phyloP scores from a whole-genome alignment of 331 rosid genomes.

The Rosa hybrid region DNA sequence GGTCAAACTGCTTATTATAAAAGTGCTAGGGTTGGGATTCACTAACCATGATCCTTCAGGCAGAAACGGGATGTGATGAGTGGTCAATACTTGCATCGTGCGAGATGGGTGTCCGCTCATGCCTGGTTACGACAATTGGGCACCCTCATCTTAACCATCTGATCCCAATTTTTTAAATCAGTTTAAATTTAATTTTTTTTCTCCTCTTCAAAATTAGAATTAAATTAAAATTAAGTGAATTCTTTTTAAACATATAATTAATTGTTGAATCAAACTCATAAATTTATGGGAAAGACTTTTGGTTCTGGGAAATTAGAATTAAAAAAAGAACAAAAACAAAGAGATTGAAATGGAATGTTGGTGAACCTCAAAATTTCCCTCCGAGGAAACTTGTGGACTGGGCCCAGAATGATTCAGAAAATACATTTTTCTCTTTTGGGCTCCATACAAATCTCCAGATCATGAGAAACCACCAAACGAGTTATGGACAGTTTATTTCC shows the following conservation, averaged over 20 bases:
- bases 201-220: too few species aligned
- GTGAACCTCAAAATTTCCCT: too few species aligned
- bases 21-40: rapidly evolving
- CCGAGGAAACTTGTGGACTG: too few species aligned
- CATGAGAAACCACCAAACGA: not conserved
- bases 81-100: conserved; percentile 43
- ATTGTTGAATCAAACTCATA: too few species aligned
- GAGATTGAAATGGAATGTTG: too few species aligned
- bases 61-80: conserved; percentile 81
- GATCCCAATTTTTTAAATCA: conserved; percentile 46
- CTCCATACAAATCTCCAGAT: too few species aligned
- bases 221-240: too few species aligned
- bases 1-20: conserved; percentile 19
- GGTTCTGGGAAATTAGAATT: too few species aligned
- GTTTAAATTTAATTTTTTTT: not conserved
- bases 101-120: conserved; percentile 62
- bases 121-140: conserved; percentile 89
- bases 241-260: too few species aligned
- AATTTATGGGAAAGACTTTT: too few species aligned
- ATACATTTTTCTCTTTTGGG: too few species aligned
- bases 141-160: conserved; percentile 50
- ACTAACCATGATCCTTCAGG: conserved; percentile 55
- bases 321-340: too few species aligned
- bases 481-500: not conserved
- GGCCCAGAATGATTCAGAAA: not conserved